These are phyloP conservation scores for Aspergillus pseudonomiae DNA, from an alignment of 2,329 filamentous ascomycete species.

Conservation along the genomic window DNA sequence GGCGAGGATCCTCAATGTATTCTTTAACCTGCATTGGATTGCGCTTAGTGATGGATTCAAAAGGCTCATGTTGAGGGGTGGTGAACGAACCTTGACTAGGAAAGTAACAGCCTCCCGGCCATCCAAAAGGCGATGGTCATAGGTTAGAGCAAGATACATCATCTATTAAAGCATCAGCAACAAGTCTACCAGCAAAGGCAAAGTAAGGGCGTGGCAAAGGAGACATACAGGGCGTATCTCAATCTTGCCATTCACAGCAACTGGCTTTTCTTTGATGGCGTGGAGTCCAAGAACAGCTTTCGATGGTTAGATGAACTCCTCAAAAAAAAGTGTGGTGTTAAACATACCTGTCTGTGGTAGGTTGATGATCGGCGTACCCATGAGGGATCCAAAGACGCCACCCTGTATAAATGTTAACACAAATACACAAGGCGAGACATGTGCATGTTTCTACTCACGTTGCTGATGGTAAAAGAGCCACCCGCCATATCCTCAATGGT, in stretches of 20 bases:
- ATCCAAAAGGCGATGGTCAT: slow-evolving; percentile 94
- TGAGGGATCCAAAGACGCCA: slow-evolving; percentile 93
- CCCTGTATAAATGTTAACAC: slow-evolving; percentile 49
- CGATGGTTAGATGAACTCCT: slow-evolving; percentile 23
- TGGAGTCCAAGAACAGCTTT: slow-evolving; percentile 83
- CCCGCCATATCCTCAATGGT: slow-evolving; percentile 99
- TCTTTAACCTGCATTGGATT: slow-evolving; percentile 69
- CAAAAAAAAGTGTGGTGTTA: background rate
- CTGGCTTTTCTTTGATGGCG: slow-evolving; percentile 91
- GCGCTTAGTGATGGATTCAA: slow-evolving; percentile 10
- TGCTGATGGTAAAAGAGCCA: slow-evolving; percentile 97
- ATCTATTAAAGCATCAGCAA: slow-evolving; percentile 57
- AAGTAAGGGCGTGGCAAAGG: background rate
- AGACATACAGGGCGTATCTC: slow-evolving; percentile 77
- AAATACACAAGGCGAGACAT: background rate
- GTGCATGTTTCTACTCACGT: slow-evolving; percentile 53
- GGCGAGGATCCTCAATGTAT: slow-evolving; percentile 91
- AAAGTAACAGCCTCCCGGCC: slow-evolving; percentile 95
- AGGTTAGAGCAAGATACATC: slow-evolving; percentile 98
- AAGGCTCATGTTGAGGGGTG: background rate
- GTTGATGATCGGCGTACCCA: slow-evolving; percentile 99
- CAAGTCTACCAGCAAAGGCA: background rate
- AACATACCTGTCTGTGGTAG: slow-evolving; percentile 75
- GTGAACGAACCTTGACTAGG: slow-evolving; percentile 71
- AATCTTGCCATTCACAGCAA: slow-evolving; percentile 89